phyloP scores from a whole-genome alignment of 257 asterid genomes.

The Orobanche coerulescens region DNA sequence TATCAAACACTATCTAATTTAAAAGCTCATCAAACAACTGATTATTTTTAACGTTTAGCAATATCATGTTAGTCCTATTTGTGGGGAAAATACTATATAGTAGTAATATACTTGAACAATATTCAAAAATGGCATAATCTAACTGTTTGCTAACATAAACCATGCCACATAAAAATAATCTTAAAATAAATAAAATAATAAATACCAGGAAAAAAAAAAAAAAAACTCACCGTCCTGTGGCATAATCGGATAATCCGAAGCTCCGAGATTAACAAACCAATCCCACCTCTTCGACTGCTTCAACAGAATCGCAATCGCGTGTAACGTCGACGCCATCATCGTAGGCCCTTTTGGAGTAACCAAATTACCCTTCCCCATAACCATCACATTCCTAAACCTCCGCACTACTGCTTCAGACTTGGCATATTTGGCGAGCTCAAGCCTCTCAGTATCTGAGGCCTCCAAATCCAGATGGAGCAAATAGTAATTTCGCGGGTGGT shows the following conservation, averaged over 20 bases:
- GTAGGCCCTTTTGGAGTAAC: constrained; percentile 80
- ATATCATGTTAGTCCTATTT: no score
- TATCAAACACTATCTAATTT: no score
- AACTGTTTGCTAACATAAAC: not conserved
- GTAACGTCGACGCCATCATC: constrained; percentile 60
- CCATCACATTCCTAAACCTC: constrained; percentile 62
- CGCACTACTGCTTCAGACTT: constrained; percentile 46
- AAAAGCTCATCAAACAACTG: no score
- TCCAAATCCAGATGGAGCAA: constrained; percentile 74
- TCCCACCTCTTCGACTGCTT: constrained; percentile 68
- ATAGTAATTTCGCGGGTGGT: constrained; percentile 84
- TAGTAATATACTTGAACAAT: no score
- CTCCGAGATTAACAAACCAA: constrained; percentile 81
- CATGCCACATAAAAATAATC: not conserved
- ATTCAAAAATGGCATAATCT: no score
- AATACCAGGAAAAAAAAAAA: not conserved
- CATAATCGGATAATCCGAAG: constrained; percentile 90
- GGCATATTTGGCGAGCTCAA: constrained; percentile 57
- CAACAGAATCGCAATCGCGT: constrained; percentile 66
- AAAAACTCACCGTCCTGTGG: constrained; percentile 79
- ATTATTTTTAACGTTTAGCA: no score
- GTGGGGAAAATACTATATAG: no score
- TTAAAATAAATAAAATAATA: not conserved
- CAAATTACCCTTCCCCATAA: constrained; percentile 70
- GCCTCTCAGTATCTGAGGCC: constrained; percentile 62